Percentiles rank a stretch among this genome's conserved stretches.
Conservation (phyloP, 129 eudicot species). For the Scalesia atractyloides region DNA sequence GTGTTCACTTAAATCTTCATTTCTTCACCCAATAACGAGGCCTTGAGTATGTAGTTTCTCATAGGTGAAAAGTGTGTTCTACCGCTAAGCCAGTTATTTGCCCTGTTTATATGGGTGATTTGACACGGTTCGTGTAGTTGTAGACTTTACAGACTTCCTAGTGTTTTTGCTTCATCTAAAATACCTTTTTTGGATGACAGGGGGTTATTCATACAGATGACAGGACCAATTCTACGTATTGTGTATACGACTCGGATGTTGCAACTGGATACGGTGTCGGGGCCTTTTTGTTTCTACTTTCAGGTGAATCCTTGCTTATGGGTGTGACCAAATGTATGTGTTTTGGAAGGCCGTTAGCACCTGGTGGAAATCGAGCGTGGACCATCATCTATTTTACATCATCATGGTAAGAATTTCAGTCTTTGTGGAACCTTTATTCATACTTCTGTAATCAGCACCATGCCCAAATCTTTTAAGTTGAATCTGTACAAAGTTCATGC, state of each 20-base stretch:
- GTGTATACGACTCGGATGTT: constrained; percentile 81
- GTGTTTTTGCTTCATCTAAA: not conserved
- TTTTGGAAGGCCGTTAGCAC: constrained; percentile 84
- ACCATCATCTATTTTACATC: constrained; percentile 74
- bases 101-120: not conserved
- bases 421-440: not conserved
- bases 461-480: not conserved
- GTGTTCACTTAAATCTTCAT: not conserved
- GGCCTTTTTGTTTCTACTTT: constrained; percentile 78
- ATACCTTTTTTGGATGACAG: constrained; percentile 35
- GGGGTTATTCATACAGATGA: constrained; percentile 53
- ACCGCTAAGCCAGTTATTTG: not conserved
- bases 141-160: not conserved
- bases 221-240: constrained; percentile 64
- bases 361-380: constrained; percentile 91
- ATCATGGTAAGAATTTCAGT: constrained; percentile 57
- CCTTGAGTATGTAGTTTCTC: not conserved
- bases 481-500: not conserved
- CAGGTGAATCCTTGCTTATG: constrained; percentile 90
- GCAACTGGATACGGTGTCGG: constrained; percentile 95
- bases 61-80: no score
- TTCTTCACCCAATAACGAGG: not conserved
- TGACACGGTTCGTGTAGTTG: not conserved
- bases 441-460: not conserved
- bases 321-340: constrained; percentile 94